Evolutionary conservation across 2,329 filamentous ascomycete genomes (phyloP), one percentile per base, ranked within the genome.

Genomic region (Fusarium ramigenum): DNA sequence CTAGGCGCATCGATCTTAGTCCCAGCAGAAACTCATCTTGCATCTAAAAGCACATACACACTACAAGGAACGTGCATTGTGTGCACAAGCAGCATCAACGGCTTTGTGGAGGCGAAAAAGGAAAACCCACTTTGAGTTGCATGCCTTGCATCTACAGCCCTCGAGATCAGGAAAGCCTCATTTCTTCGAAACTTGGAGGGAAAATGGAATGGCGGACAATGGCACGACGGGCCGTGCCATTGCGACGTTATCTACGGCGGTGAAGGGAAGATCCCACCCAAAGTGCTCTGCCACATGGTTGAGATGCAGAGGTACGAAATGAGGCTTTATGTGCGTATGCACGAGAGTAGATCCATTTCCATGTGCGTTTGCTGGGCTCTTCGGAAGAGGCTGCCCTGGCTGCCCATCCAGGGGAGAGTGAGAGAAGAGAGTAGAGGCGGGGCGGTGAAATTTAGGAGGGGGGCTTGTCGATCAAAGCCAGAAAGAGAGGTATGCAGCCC

Each of bases 11-110:
- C 69, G 50, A 72, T 74, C 71, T 34, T 65, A 30, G 44, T 64
- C 43, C 69, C 57, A 61, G 64, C 60, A 66, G 63, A 66, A 64
- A 36, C 47, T 60, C 75, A 73, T 77, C 75, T 69, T 70, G 75
- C 73, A 77, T 73, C 59, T 74, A 60, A 28, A 60, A 40, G 34
- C 39, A 60, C 50, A 43, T 44, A 57, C 59, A 67, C 40, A 30
- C 37, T 44, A 69, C 66, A 63, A 64, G 60, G 61, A 71, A 60
- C 70, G 30, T 72, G 66, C 70, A 73, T 73, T 63, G n/a, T 49
- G 40, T 25, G 62, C 58, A 60, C 49, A 74, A 68, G 53, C 66
- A 42, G 44, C 34, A 46, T 50, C 14, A 74, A 67, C 63, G 70
- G 67, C 34, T 72, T 63, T 74, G 70, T 72, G 72, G 64, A 70